Percentiles rank a stretch among this genome's conserved stretches.
These are phyloP conservation scores for Thermothelomyces thermophilus DNA, from an alignment of 2,329 filamentous ascomycete genomes.

Conservation along the genomic window DNA sequence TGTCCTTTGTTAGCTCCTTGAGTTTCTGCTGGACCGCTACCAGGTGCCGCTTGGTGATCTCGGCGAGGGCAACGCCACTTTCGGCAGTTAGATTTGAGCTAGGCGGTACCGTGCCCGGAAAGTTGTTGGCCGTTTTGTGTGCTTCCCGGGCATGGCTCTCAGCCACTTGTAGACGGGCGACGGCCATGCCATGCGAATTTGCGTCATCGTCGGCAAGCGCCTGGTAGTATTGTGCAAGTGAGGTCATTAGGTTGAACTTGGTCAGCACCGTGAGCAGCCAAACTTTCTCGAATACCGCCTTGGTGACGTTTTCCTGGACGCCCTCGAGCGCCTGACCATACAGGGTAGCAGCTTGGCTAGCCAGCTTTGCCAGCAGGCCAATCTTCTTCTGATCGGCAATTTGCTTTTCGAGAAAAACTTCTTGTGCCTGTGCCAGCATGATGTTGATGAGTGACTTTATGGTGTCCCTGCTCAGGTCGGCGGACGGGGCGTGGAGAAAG, in stretches of 20 bases:
- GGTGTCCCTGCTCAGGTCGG: slow-evolving; percentile 91
- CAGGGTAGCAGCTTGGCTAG: slow-evolving; percentile 81
- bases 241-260: slow-evolving; percentile 77
- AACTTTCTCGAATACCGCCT: slow-evolving; percentile 86
- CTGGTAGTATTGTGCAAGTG: slow-evolving; percentile 89
- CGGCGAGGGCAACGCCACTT: slow-evolving; percentile 64
- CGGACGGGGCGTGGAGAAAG: slow-evolving; percentile 92
- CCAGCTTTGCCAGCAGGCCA: slow-evolving; percentile 83
- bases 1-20: slow-evolving; percentile 74
- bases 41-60: slow-evolving; percentile 77
- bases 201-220: slow-evolving; percentile 85
- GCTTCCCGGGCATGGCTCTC: slow-evolving; percentile 75
- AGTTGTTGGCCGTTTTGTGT: slow-evolving; percentile 65
- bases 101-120: slow-evolving; percentile 71
- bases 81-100: slow-evolving; percentile 81
- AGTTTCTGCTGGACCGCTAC: slow-evolving; percentile 76
- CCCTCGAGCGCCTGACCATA: slow-evolving; percentile 86
- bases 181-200: slow-evolving; percentile 77
- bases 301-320: slow-evolving; percentile 85
- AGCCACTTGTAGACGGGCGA: slow-evolving; percentile 74
- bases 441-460: slow-evolving; percentile 90
- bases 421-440: slow-evolving; percentile 92
- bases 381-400: slow-evolving; percentile 88
- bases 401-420: slow-evolving; percentile 97
- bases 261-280: slow-evolving; percentile 80